These are phyloP conservation scores for Lachnum nothofagi DNA, from an alignment of 2,329 filamentous ascomycete genomes.

Conservation along the genomic window DNA sequence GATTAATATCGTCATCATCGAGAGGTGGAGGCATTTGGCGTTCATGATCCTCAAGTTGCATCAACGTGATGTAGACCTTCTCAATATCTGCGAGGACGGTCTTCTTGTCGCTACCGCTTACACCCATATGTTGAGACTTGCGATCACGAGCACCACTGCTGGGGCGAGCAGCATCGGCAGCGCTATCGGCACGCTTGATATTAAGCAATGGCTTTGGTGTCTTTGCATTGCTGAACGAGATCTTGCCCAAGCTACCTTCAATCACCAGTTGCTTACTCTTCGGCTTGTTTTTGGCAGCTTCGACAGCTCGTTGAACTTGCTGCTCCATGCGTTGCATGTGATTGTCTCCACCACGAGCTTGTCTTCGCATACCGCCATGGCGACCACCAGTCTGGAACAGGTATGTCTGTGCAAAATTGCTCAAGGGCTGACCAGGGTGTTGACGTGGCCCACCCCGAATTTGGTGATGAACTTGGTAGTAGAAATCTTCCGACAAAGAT, in stretches of 20 bases:
- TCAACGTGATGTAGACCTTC: constrained; percentile 77
- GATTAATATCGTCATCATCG: constrained; percentile 57
- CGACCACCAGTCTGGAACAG: constrained; percentile 89
- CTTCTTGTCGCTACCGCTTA: constrained; percentile 71
- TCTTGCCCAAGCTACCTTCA: constrained; percentile 93
- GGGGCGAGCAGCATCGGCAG: constrained; percentile 52
- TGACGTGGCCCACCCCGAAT: constrained; percentile 86
- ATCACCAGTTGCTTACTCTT: constrained; percentile 98
- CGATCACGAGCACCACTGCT: constrained; percentile 42
- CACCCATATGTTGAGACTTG: constrained; percentile 38
- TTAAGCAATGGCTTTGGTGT: constrained; percentile 92
- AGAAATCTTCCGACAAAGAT: constrained; percentile 86
- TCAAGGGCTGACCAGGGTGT: constrained; percentile 86
- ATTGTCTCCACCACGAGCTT: constrained; percentile 82
- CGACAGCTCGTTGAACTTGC: constrained; percentile 93
- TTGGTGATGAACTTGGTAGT: constrained; percentile 95
- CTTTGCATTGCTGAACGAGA: constrained; percentile 98
- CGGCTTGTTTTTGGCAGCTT: constrained; percentile 93
- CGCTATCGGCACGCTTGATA: constrained; percentile 79
- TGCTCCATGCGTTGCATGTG: constrained; percentile 99
- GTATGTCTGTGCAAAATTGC: constrained; percentile 96
- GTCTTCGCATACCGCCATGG: constrained; percentile 66
- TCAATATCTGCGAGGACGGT: constrained; percentile 82
- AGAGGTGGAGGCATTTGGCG: constrained; percentile 66
- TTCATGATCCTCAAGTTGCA: constrained; percentile 92